Evolutionary conservation across 768 basidiomycete species (phyloP), one percentile per base, ranked within the genome.

Genomic region (Suillus discolor): DNA sequence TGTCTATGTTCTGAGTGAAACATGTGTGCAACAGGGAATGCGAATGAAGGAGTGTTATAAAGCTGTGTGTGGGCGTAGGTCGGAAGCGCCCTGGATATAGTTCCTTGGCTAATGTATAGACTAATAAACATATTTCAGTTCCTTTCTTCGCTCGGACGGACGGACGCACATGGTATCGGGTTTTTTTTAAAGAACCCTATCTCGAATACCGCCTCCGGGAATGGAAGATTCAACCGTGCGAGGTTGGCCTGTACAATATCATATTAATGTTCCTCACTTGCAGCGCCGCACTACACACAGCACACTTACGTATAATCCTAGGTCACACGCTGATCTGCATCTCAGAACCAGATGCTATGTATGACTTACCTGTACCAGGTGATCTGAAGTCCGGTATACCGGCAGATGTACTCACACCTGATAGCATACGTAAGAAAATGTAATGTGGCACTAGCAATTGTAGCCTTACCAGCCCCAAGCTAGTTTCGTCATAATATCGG

Each of bases 181-280:
- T 93, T 92, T 53, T 78, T 73, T 69, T 87, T 82, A 81, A 98
- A 96, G 80, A 89, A 99, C 59, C 81, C 80, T 71, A 99, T 91
- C 69, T 98, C 93, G 71, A 99, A 99, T 38, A 98, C 96, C 0
- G 96, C 96, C 72, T 99, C 96, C 0, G 96, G 95, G 71, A 91
- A 88, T n/a, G 95, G 96, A 16, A 94, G 83, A 20, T 90, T 90
- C 51, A 94, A 78, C 67, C 88, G 82, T 34, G 89, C 87, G 39
- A 94, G 83, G 72, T 94, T 93, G 13, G 91, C 86, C 92, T 94
- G 73, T 55, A 34, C 54, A 12, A 59, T 18, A 6, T 54, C 11
- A 61, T 23, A 6, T 54, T 5, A 38, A 16, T 16, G 36, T 31
- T 45, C 23, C 16, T 25, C n/a, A 15, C 34, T 54, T 41, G 39